Base-by-base conservation (phyloP, 805 yeast genomes). In the Komagataella ulmi region DNA sequence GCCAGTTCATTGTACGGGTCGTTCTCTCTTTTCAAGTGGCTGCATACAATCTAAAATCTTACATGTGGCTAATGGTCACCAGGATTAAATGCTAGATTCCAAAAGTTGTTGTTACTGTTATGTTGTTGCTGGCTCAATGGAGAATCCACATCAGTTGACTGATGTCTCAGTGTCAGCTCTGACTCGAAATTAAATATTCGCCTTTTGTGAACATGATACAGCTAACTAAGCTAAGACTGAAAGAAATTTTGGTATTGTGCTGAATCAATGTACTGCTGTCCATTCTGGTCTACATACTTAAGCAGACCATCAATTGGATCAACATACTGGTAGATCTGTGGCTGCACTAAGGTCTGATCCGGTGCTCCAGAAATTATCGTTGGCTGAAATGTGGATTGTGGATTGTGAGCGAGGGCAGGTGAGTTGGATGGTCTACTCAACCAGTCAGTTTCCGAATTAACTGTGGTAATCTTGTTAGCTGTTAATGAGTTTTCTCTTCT, bases 301-400 rank as follows among this genome's bases (percentile, higher is more conserved):
- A 83, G 65, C 49, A 79, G 75, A 10, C 91, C 90, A 0, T 88
- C 82, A 6, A 75, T 68, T 2, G 89, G 88, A 58, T 85, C 90
- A 18, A 83, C 72, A 61, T 80, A 85, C 59, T 83, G 91, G 58
- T 68, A 84, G 65, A 72, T 80, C 63, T 70, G 84, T 52, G 44
- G 67, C 60, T 53, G 59, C 62, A 50, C 60, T 62, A 61, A 8
- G 14, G 40, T 8, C 14, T 30, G 40, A 30, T 30, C 40, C 3
- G 5, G 14, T 30, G n/a, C 14, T 46, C 24, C 14, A 7, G 56
- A 54, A 54, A 58, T 51, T 36, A 58, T 19, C 56, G 61, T 47
- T 55, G 40, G 40, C 40, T 30, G 60, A 17, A 60, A 57, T 36
- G 45, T 58, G 19, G 17, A 52, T 48, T 5, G 56, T 8, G 44